Evolutionary conservation across 169 alveolate species (phyloP).

Genomic region (Nephromyces sp.): DNA sequence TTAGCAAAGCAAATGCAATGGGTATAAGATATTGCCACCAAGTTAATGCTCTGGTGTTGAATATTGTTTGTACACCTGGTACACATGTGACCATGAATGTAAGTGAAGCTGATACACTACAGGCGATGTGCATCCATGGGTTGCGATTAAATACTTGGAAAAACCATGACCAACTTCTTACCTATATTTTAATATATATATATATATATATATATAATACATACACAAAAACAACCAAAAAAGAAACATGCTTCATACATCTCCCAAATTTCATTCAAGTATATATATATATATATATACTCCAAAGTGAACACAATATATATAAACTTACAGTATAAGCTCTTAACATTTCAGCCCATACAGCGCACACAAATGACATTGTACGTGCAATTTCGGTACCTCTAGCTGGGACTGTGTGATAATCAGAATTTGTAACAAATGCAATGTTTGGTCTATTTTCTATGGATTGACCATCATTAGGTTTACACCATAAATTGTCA

Average conservation of each 20-base stretch:
- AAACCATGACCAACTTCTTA: conserved; percentile 77
- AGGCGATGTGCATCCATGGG: conserved; percentile 81
- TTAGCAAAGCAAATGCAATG: conserved; percentile 64
- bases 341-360: conserved; percentile 79
- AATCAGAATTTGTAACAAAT: conserved; percentile 51
- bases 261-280: background rate
- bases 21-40: conserved; percentile 79
- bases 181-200: conserved; percentile 25
- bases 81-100: conserved; percentile 64
- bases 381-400: conserved; percentile 74
- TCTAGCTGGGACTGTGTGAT: conserved; percentile 58
- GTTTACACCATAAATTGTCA: conserved; percentile 37
- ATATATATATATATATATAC: background rate
- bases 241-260: background rate
- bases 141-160: conserved; percentile 70
- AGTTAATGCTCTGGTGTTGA: conserved; percentile 60
- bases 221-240: background rate
- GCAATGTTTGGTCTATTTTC: too few species aligned
- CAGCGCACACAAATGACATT: conserved; percentile 75
- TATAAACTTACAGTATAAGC: conserved; percentile 71
- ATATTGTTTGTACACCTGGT: conserved; percentile 63
- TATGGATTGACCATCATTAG: conserved; percentile 27
- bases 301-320: background rate
- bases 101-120: conserved; percentile 71
- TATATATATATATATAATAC: background rate